Evolutionary conservation across 1,284 basidiomycete species (phyloP).

Genomic region (Ustilago nuda): DNA sequence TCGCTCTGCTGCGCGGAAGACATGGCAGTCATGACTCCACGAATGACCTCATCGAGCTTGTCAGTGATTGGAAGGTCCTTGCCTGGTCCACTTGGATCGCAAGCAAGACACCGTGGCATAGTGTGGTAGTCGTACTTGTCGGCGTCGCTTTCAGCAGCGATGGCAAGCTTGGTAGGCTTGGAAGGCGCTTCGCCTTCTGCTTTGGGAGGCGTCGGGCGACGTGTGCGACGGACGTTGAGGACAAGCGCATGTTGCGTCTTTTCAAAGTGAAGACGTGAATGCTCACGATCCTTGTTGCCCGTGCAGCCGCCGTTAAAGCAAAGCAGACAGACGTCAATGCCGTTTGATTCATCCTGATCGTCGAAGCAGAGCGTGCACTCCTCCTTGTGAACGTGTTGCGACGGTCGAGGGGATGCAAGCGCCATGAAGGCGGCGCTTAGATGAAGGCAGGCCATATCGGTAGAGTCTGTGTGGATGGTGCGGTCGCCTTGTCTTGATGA

Average conservation of each 20-base stretch:
- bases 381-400: conserved; percentile 77
- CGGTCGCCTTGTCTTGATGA: conserved; percentile 16
- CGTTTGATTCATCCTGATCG: conserved; percentile 78
- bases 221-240: conserved; percentile 81
- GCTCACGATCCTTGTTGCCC: conserved; percentile 54
- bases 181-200: conserved; percentile 10
- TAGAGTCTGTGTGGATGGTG: not conserved
- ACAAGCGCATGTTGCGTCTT: conserved; percentile 79
- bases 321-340: conserved; percentile 87
- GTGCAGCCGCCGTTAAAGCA: conserved; percentile 86
- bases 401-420: conserved; percentile 53
- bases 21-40: conserved; percentile 82
- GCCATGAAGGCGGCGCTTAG: conserved; percentile 49
- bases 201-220: conserved; percentile 70
- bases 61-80: conserved; percentile 72
- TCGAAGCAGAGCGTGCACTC: conserved; percentile 98
- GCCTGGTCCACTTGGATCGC: conserved; percentile 72
- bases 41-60: conserved; percentile 73
- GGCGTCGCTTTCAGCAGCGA: conserved; percentile 83
- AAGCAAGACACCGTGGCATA: conserved; percentile 77
- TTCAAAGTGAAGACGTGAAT: conserved; percentile 56
- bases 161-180: conserved; percentile 84
- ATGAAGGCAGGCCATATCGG: conserved; percentile 59
- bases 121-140: conserved; percentile 84
- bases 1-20: conserved; percentile 91